Conservation (phyloP, 106 monocot species). For the Posidonia australis region DNA sequence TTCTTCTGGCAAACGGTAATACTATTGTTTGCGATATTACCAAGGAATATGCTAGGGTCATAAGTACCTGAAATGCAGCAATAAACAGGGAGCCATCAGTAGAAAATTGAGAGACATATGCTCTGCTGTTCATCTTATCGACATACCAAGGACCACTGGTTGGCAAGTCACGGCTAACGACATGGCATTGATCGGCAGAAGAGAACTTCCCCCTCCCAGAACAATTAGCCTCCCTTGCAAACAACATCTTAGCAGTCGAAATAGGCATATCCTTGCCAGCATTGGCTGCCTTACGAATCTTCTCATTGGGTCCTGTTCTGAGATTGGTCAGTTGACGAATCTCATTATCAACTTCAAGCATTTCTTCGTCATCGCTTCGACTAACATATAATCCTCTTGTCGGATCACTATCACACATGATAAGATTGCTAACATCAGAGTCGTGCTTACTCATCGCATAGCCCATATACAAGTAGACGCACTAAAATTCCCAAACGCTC, state of each 20-base stretch:
- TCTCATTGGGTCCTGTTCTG: constrained; percentile 42
- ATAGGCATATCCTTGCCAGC: constrained; percentile 14
- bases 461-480: constrained; percentile 27
- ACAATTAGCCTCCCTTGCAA: constrained; percentile 53
- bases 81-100: constrained; percentile 76
- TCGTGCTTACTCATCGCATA: constrained; percentile 42
- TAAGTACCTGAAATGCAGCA: constrained; percentile 77
- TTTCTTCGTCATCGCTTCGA: constrained; percentile 7
- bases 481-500: not conserved
- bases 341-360: constrained; percentile 33
- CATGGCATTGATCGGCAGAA: constrained; percentile 47
- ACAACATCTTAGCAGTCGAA: constrained; percentile 57
- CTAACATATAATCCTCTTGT: constrained; percentile 5
- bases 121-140: constrained; percentile 63
- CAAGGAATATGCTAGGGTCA: not conserved
- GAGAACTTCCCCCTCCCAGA: constrained; percentile 62
- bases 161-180: constrained; percentile 67
- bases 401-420: not conserved
- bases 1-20: not conserved
- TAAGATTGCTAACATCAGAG: constrained; percentile 22
- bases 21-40: not conserved
- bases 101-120: constrained; percentile 91
- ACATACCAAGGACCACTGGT: constrained; percentile 58
- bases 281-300: constrained; percentile 18
- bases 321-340: constrained; percentile 58